Base-by-base conservation (phyloP, 495 filamentous ascomycete genomes). In the Tuber magnatum region DNA sequence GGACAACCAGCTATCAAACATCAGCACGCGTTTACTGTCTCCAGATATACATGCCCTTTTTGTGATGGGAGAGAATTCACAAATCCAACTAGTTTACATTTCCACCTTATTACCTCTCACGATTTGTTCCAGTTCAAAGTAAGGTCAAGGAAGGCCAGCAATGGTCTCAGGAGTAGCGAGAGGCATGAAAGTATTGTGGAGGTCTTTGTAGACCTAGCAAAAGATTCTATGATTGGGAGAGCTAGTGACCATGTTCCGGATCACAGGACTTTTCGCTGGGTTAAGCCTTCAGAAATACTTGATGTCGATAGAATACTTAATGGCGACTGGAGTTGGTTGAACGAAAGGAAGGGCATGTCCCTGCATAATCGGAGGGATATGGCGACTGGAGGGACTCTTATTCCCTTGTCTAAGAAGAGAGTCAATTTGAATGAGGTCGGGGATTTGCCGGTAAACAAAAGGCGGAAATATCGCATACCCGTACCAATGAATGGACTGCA, bases 231-330 rank as follows among this genome's bases (percentile, higher is more conserved):
- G 28, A 68, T 73, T 39, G 71, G 42, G 35, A 81, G 80, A 72
- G 76, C 80, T 35, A 82, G 80, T 72, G 77, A 82, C 72, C 71
- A 81, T 38, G 77, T 79, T 74, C 80, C 80, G n/a, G 80, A 82
- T 56, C 78, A 80, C 72, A 77, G 80, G 73, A 73, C 68, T 12
- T 82, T 82, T 72, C 68, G 68, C n/a, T 82, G 81, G 81, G 70
- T 82, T 39, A 81, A 80, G 48, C 75, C 80, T n/a, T n/a, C 73
- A 28, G 77, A 70, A 73, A 74, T 71, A 61, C 77, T 78, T 68
- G 71, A 82, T 76, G 41, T 81, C 71, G 22, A 70, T 41, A 71
- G 51, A 68, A 69, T 82, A 43, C 69, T 82, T 41, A 76, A 77
- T 70, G 81, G 81, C 10, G 75, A 81, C 48, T 82, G 81, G 81